phyloP scores from a whole-genome alignment of 2,329 filamentous ascomycete genomes.

The Penicillium vulpinum region DNA sequence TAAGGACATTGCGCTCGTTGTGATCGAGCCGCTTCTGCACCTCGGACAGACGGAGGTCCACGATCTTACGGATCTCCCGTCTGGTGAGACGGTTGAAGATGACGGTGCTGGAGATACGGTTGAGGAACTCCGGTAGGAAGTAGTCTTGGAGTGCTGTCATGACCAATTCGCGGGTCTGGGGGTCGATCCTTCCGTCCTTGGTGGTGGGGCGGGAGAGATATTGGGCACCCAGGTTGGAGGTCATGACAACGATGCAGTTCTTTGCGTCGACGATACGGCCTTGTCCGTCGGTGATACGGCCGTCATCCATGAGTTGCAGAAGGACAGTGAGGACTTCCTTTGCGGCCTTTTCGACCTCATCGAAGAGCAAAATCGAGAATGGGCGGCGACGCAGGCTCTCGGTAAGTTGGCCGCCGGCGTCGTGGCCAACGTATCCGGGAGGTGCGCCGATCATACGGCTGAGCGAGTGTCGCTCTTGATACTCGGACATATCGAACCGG shows the following conservation, averaged over 20 bases:
- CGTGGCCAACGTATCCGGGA: conserved; percentile 94
- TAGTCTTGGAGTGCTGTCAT: conserved; percentile 90
- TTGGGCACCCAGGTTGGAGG: conserved; percentile 93
- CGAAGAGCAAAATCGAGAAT: conserved; percentile 96
- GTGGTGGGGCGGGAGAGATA: conserved; percentile 78
- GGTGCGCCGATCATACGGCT: conserved; percentile 98
- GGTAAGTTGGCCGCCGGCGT: conserved; percentile 91
- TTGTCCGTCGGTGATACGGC: conserved; percentile 96
- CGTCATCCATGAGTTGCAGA: conserved; percentile 99
- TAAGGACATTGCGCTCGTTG: conserved; percentile 83
- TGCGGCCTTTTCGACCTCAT: conserved; percentile 97
- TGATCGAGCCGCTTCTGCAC: conserved; percentile 86
- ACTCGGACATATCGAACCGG: conserved; percentile 99
- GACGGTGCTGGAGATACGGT: conserved; percentile 92
- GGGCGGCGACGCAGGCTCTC: conserved; percentile 90
- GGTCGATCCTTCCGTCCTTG: conserved; percentile 81
- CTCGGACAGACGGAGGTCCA: conserved; percentile 82
- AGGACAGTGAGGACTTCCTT: conserved; percentile 97
- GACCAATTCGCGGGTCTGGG: conserved; percentile 81
- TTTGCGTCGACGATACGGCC: conserved; percentile 90
- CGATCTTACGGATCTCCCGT: conserved; percentile 89
- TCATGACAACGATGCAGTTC: conserved; percentile 99
- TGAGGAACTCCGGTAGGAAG: conserved; percentile 97
- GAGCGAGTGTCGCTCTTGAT: conserved; percentile 93
- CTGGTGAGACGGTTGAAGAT: conserved; percentile 97